Conservation (phyloP, 257 asterid genomes). For the Solanum arcanum region DNA sequence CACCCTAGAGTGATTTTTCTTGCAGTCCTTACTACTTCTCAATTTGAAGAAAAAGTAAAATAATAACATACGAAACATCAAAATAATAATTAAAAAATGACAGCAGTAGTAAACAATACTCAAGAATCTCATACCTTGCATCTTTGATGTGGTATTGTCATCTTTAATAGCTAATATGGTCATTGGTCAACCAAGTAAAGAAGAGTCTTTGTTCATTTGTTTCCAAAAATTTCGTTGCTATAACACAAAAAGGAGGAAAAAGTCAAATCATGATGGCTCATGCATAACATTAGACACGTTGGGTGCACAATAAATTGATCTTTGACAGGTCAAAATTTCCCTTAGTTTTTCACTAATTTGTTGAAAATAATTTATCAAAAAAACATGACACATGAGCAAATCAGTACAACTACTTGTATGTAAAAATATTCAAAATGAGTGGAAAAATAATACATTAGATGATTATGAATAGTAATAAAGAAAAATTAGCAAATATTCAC, state of each 20-base stretch:
- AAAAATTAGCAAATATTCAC: too few relatives aligned
- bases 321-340: too few relatives aligned
- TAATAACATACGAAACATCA: not conserved
- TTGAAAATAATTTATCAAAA: not conserved
- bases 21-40: not conserved
- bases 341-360: too few relatives aligned
- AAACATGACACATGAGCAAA: too few relatives aligned
- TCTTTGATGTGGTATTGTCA: not conserved
- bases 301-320: not conserved
- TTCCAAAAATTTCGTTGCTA: too few relatives aligned
- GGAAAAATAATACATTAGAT: too few relatives aligned
- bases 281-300: not conserved
- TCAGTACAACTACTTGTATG: not conserved
- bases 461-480: too few relatives aligned
- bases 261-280: not conserved
- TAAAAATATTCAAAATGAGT: too few relatives aligned
- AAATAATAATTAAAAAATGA: too few relatives aligned
- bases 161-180: not conserved
- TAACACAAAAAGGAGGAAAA: too few relatives aligned
- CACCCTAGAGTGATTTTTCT: not conserved
- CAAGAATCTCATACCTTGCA: not conserved
- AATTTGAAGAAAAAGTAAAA: not conserved
- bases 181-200: not conserved
- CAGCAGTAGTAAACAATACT: not conserved
- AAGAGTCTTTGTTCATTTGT: not conserved